Percentiles rank a stretch among this genome's conserved stretches.
Evolutionary conservation across 2,329 filamentous ascomycete genomes (phyloP).

Genomic region (Knufia petricola): DNA sequence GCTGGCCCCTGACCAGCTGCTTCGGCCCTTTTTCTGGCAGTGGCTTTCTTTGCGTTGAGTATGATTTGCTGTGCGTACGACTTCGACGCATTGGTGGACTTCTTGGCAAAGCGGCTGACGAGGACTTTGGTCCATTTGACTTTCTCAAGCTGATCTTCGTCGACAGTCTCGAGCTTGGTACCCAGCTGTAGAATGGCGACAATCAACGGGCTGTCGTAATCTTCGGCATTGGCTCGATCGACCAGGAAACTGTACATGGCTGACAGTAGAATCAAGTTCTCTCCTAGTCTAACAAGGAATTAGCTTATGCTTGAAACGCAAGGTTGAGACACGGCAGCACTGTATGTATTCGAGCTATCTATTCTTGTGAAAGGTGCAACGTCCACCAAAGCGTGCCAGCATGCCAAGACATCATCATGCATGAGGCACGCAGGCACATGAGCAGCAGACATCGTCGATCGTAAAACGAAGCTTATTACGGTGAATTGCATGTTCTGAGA

Average conservation of each 20-base stretch:
- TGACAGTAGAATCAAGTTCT: conserved; percentile 39
- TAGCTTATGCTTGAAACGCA: conserved; percentile 19
- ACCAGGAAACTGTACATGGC: conserved; percentile 40
- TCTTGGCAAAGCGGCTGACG: conserved; percentile 45
- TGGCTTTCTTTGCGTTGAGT: conserved; percentile 37
- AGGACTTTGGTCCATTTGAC: conserved; percentile 52
- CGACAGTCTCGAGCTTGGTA: conserved; percentile 47
- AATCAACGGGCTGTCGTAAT: conserved; percentile 37
- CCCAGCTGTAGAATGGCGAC: conserved; percentile 44
- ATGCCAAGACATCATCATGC: not conserved
- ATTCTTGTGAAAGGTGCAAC: not conserved
- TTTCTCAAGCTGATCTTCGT: conserved; percentile 48
- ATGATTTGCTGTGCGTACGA: conserved; percentile 46
- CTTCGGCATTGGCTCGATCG: conserved; percentile 40
- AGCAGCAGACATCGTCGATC: not conserved
- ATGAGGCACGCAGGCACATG: not conserved
- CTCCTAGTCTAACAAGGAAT: conserved; percentile 36
- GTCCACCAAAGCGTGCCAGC: not conserved
- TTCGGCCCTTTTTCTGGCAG: conserved; percentile 34
- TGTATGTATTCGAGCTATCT: conserved; percentile 8
- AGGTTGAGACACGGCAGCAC: conserved; percentile 4
- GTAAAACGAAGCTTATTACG: not conserved
- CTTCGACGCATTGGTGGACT: conserved; percentile 48
- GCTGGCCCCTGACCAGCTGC: conserved; percentile 29
- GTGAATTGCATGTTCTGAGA: not conserved